Evolutionary conservation across 352 stramenopile species (phyloP).

Genomic region (Pythium insidiosum): DNA sequence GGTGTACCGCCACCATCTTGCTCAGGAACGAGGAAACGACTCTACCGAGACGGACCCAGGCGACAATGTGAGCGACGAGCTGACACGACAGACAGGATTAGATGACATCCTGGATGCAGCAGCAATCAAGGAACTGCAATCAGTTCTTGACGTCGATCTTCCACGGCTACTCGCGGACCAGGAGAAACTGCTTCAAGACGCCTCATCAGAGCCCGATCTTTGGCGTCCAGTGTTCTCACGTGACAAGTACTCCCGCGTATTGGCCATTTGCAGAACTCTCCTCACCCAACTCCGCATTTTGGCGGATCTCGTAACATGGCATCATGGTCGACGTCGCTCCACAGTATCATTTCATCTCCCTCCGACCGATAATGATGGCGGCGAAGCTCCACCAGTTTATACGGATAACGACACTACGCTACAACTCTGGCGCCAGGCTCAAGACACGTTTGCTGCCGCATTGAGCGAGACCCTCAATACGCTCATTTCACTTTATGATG

Average conservation of each 20-base stretch:
- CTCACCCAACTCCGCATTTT: slow-evolving; percentile 50
- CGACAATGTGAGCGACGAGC: too few relatives aligned
- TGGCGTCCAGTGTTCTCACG: slow-evolving; percentile 47
- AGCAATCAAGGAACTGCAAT: slow-evolving; percentile 27
- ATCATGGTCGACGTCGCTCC: slow-evolving; percentile 18
- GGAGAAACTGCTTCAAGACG: slow-evolving; percentile 37
- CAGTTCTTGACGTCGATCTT: slow-evolving; percentile 27
- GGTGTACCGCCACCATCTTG: slow-evolving; percentile 53
- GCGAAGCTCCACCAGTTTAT: slow-evolving; percentile 12
- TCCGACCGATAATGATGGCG: too few relatives aligned
- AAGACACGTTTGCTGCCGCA: slow-evolving; percentile 24
- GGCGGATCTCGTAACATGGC: slow-evolving; percentile 59
- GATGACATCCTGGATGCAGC: slow-evolving; percentile 18
- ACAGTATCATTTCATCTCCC: slow-evolving; percentile 22
- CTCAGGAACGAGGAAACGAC: slow-evolving; percentile 10
- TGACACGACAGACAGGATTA: too few relatives aligned
- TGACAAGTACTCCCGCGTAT: slow-evolving; percentile 37
- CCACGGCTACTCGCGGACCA: slow-evolving; percentile 35
- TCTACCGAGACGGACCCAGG: slow-evolving; percentile 1
- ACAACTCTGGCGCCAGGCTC: slow-evolving; percentile 8
- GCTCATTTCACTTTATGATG: slow-evolving; percentile 43
- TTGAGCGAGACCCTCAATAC: slow-evolving; percentile 47
- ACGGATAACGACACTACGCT: slow-evolving; percentile 5
- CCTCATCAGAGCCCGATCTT: slow-evolving; percentile 35
- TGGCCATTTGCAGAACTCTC: slow-evolving; percentile 34